A percentile compares a stretch with the other conserved stretches of the same genome.
Evolutionary conservation across 306 rosid genomes (phyloP).

Genomic region (Quillaja saponaria): DNA sequence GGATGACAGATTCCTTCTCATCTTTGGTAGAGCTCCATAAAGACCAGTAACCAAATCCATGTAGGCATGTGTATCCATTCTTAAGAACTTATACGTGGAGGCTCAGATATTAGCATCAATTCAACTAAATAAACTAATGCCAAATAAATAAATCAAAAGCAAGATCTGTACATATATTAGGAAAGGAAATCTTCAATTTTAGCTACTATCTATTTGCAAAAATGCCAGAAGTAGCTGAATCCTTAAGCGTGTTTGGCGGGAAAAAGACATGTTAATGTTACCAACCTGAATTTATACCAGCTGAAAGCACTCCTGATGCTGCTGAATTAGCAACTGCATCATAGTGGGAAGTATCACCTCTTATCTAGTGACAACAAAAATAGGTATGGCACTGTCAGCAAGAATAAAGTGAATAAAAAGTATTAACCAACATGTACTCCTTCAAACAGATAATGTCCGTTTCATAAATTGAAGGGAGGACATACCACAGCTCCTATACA

Average conservation of each 20-base stretch:
- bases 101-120: not conserved
- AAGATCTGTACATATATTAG: not conserved
- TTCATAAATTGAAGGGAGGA: constrained; percentile 12
- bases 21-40: constrained; percentile 12
- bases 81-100: not conserved
- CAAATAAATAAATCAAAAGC: not conserved
- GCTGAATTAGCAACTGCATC: constrained; percentile 90
- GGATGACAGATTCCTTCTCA: constrained; percentile 13
- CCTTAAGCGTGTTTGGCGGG: not conserved
- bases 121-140: not conserved
- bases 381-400: constrained; percentile 20
- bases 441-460: not conserved
- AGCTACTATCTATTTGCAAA: not conserved
- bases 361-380: constrained; percentile 48
- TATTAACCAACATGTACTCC: constrained; percentile 5
- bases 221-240: constrained; percentile 17
- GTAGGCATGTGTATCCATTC: not conserved
- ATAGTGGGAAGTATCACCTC: constrained; percentile 95
- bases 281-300: constrained; percentile 75
- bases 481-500: constrained; percentile 98
- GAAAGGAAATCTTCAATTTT: not conserved
- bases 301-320: constrained; percentile 95
- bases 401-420: constrained; percentile 22
- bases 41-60: constrained; percentile 10
- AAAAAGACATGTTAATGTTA: not conserved